Evolutionary conservation across 805 yeast genomes (phyloP).

Genomic region (Wickerhamomyces chambardii): DNA sequence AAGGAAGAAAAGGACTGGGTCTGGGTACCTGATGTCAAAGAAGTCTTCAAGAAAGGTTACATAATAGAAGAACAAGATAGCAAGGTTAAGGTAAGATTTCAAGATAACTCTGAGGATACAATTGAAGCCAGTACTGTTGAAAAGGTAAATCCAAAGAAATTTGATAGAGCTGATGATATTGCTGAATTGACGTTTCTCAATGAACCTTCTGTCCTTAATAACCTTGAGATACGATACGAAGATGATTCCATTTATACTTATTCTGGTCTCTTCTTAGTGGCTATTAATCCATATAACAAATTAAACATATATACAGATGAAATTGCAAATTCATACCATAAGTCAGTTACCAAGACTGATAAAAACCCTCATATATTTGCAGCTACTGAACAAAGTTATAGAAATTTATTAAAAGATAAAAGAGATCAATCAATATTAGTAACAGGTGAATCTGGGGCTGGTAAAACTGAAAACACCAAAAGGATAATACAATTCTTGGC

Average conservation of each 20-base stretch:
- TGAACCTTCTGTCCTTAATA: conserved; percentile 92
- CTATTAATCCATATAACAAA: conserved; percentile 82
- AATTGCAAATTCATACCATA: conserved; percentile 47
- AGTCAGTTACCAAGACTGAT: conserved; percentile 31
- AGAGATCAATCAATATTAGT: conserved; percentile 87
- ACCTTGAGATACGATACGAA: conserved; percentile 65
- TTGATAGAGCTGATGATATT: conserved; percentile 89
- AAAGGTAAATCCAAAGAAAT: conserved; percentile 80
- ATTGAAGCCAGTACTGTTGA: conserved; percentile 38
- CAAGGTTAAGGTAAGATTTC: conserved; percentile 28
- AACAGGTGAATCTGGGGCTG: conserved; percentile 99
- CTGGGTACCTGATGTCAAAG: conserved; percentile 63
- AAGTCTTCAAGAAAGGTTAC: conserved; percentile 53
- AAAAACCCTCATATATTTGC: conserved; percentile 86
- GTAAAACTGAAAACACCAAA: conserved; percentile 96
- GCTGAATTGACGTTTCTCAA: conserved; percentile 91
- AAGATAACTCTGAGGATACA: conserved; percentile 26
- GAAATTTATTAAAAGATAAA: conserved; percentile 56
- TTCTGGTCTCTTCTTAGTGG: conserved; percentile 91
- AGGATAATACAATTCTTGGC: conserved; percentile 89
- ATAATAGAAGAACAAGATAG: conserved; percentile 34
- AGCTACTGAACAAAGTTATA: conserved; percentile 78
- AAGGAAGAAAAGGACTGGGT: conserved; percentile 37
- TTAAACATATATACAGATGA: conserved; percentile 63
- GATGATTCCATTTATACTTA: conserved; percentile 84